Conservation (phyloP, 768 basidiomycete genomes). For the Xerocomellus chrysenteron region DNA sequence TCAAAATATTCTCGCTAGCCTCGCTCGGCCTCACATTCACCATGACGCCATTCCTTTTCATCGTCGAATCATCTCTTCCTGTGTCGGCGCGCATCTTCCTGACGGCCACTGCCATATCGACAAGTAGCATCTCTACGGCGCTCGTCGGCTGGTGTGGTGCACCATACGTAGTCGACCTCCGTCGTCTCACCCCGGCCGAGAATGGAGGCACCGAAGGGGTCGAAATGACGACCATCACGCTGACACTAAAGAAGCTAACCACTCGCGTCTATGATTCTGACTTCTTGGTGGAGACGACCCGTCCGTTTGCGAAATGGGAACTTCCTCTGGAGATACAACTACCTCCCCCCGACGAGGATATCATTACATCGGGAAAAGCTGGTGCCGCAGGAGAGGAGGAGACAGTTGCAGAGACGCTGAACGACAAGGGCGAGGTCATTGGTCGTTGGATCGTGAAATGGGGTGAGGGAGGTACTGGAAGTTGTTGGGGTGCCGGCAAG, state of each 20-base stretch:
- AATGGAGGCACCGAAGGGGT: slow-evolving; percentile 50
- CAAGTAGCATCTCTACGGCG: slow-evolving; percentile 71
- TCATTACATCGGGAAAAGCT: slow-evolving; percentile 29
- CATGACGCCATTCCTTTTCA: slow-evolving; percentile 77
- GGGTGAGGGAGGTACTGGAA: slow-evolving; percentile 63
- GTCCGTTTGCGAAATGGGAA: slow-evolving; percentile 82
- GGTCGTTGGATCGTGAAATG: slow-evolving; percentile 82
- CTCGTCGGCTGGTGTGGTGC: slow-evolving; percentile 69
- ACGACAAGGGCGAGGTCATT: slow-evolving; percentile 54
- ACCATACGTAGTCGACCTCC: slow-evolving; percentile 71
- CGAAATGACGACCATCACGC: slow-evolving; percentile 67
- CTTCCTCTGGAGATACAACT: slow-evolving; percentile 56
- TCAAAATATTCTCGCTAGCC: slow-evolving; percentile 82
- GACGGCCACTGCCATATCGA: slow-evolving; percentile 66
- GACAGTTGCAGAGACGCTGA: slow-evolving; percentile 75
- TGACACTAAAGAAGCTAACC: slow-evolving; percentile 55
- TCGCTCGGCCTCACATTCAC: slow-evolving; percentile 68
- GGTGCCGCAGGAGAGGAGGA: slow-evolving; percentile 56
- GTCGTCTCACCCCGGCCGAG: slow-evolving; percentile 45
- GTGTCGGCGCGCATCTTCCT: slow-evolving; percentile 64
- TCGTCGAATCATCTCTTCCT: slow-evolving; percentile 77
- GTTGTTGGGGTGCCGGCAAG: slow-evolving; percentile 60
- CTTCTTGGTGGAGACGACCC: slow-evolving; percentile 63
- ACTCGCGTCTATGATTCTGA: slow-evolving; percentile 75
- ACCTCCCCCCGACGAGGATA: slow-evolving; percentile 36